phyloP scores from a whole-genome alignment of 345 rosid genomes.

The Pelargonium nanum region DNA sequence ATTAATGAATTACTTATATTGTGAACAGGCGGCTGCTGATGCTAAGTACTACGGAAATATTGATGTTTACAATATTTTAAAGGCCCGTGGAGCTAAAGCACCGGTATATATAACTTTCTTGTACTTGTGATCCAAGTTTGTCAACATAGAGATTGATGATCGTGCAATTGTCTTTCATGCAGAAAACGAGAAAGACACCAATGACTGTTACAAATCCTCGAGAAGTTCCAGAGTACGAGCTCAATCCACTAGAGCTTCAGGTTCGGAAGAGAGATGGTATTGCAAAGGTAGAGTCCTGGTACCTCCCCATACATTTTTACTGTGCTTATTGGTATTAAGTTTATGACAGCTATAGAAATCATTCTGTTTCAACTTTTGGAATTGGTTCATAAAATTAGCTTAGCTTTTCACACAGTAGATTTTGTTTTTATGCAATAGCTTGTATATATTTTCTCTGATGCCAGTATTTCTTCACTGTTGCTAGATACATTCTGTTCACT shows the following conservation, averaged over 20 bases:
- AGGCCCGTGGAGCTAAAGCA: conserved; percentile 81
- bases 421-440: not conserved
- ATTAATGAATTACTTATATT: not conserved
- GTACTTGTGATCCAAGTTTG: conserved; percentile 2
- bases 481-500: not conserved
- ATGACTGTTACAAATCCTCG: conserved; percentile 85
- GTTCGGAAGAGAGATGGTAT: conserved; percentile 78
- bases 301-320: not conserved
- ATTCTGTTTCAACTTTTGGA: not conserved
- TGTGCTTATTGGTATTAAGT: not conserved
- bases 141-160: conserved; percentile 5
- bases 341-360: not conserved
- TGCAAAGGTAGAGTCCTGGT: conserved; percentile 41
- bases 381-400: not conserved
- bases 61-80: conserved; percentile 73
- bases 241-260: conserved; percentile 85
- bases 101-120: conserved; percentile 36
- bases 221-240: conserved; percentile 94
- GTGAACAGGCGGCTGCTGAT: conserved; percentile 77
- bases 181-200: conserved; percentile 93
- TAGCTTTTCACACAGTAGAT: not conserved
- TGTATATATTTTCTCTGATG: not conserved
- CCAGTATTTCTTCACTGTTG: not conserved
- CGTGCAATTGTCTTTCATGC: conserved; percentile 12
- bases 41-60: conserved; percentile 80